phyloP scores from a whole-genome alignment of 1,284 basidiomycete species.

The Pyrrhoderma lamaoense region DNA sequence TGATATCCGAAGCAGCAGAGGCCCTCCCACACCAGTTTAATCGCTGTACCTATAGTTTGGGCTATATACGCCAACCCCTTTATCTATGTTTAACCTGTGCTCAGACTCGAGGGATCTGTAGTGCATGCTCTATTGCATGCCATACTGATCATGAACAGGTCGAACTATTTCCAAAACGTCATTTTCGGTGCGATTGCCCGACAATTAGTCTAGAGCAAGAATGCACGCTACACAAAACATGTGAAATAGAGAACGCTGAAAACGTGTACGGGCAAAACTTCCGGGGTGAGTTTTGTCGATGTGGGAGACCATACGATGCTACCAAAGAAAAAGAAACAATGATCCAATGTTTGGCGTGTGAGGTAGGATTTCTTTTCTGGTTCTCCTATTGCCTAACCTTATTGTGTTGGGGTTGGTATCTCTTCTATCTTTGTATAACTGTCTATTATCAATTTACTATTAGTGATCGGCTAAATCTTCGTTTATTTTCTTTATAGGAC shows the following conservation, averaged over 20 bases:
- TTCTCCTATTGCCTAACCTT: constrained; percentile 10
- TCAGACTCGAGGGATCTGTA: constrained; percentile 51
- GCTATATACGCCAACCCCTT: constrained; percentile 48
- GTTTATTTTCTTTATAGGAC: constrained; percentile 40
- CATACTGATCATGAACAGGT: constrained; percentile 76
- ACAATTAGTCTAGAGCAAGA: constrained; percentile 49
- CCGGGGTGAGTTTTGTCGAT: constrained; percentile 59
- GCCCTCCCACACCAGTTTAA: constrained; percentile 24
- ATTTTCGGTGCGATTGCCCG: constrained; percentile 76
- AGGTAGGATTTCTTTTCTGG: constrained; percentile 42
- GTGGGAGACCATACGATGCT: constrained; percentile 60
- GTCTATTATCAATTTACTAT: not conserved
- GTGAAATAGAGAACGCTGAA: constrained; percentile 45
- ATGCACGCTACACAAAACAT: constrained; percentile 51
- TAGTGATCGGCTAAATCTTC: not conserved
- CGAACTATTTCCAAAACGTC: constrained; percentile 75
- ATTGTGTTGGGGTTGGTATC: not conserved
- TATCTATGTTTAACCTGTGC: constrained; percentile 71
- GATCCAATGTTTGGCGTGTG: constrained; percentile 78
- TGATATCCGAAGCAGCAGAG: constrained; percentile 22
- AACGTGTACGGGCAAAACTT: constrained; percentile 73
- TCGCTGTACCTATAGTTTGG: constrained; percentile 24
- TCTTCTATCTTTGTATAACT: too few relatives aligned
- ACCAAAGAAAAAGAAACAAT: constrained; percentile 69
- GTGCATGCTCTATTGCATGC: constrained; percentile 76